These are phyloP conservation scores for Kernera saxatilis DNA, from an alignment of 345 rosid species.

Conservation along the genomic window DNA sequence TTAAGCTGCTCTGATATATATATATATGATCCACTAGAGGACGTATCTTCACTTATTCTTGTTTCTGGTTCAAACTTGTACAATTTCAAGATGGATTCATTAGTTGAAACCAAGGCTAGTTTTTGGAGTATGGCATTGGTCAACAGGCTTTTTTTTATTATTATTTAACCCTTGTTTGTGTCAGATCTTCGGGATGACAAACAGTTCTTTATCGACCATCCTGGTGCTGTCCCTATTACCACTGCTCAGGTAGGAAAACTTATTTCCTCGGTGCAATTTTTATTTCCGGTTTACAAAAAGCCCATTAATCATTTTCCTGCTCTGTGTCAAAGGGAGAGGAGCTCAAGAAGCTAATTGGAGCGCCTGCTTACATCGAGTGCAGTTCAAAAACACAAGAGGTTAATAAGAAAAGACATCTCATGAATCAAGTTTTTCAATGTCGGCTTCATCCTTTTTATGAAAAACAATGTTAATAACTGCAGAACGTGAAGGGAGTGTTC, in stretches of 20 bases:
- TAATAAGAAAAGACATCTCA: background rate
- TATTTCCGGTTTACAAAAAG: background rate
- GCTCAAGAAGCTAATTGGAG: constrained; percentile 66
- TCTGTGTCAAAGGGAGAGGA: constrained; percentile 70
- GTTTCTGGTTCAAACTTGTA: background rate
- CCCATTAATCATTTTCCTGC: background rate
- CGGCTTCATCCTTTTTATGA: background rate
- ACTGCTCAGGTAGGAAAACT: constrained; percentile 50
- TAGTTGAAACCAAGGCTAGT: background rate
- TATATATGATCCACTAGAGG: background rate
- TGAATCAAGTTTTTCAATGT: background rate
- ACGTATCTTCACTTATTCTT: background rate
- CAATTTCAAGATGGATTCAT: background rate
- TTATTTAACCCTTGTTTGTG: background rate
- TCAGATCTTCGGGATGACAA: constrained; percentile 92
- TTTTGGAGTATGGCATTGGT: constrained; percentile 5
- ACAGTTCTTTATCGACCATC: constrained; percentile 81
- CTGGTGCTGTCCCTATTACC: constrained; percentile 82
- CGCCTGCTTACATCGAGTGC: constrained; percentile 89
- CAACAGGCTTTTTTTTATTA: background rate
- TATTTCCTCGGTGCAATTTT: background rate
- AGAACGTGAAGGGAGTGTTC: constrained; percentile 93
- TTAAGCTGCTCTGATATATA: constrained; percentile 8
- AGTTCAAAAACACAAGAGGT: constrained; percentile 95
- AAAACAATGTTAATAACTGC: constrained; percentile 23